Base-by-base conservation (phyloP, 768 basidiomycete genomes). In the Leucogyrophana mollusca region DNA sequence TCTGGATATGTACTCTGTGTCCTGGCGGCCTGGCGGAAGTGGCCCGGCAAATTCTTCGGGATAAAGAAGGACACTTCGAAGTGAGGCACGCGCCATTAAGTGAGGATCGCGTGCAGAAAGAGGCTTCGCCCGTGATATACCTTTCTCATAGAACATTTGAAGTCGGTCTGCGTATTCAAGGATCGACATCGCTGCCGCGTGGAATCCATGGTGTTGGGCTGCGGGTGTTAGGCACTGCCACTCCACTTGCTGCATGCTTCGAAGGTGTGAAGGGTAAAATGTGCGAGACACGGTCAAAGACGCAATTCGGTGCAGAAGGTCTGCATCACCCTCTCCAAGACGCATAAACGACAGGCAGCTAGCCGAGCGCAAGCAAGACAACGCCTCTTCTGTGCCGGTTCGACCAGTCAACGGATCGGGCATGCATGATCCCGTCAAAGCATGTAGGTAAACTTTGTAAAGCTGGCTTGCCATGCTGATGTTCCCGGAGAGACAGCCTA, bases 371-470 rank as follows among this genome's bases (percentile, higher is more conserved):
- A 79, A 56, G 35, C 69, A 55, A 39, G 60, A 52, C 16, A 78
- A 52, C 0, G 76, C 76, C 37, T 77, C 67, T 33, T 74, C 68
- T 1, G 69, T 68, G 3, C 78, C 78, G 0, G 71, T 72, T 7
- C 69, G 68, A 14, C 54, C 52, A 1, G 70, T 74, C 17, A 79
- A 59, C 3, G 73, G 72, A 56, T 79, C 77, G 9, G 64, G 60
- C 13, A 71, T 55, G 37, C 66, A 66, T 9, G 34, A 43, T n/a
- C 70, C 70, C 2, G 69, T 77, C 3, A 76, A 46, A 14, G 73
- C 71, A 35, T 80, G 78, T 13, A 80, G 60, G 41, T 74, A 73
- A 2, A 67, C 60, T 37, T 61, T 62, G 44, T 64, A 74, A 7
- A 77, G 57, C 33, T 55, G 56, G 47, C 58, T 62, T 2, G 47